Conservation (phyloP, 768 basidiomycete species). For the Hericium coralloides region DNA sequence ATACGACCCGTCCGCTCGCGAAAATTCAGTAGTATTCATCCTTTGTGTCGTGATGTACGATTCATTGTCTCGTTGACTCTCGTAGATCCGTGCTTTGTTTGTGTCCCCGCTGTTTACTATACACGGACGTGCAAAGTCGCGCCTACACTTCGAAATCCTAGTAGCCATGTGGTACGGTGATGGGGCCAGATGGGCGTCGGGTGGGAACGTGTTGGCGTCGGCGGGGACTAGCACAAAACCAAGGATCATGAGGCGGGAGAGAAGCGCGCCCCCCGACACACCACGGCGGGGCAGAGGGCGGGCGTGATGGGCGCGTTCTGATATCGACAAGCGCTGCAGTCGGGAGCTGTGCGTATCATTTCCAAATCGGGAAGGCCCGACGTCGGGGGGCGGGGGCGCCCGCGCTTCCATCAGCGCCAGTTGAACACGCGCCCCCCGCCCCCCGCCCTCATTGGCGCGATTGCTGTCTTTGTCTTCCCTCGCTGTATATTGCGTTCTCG, state of each 20-base stretch:
- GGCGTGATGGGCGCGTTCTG: background rate
- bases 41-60: too few relatives aligned
- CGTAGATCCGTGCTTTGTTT: too few relatives aligned
- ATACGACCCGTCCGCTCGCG: too few relatives aligned
- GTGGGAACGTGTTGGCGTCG: background rate
- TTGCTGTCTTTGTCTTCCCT: background rate
- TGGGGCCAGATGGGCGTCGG: background rate
- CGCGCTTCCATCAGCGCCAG: background rate
- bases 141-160: too few relatives aligned
- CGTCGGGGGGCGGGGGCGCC: background rate
- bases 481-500: background rate
- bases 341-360: background rate
- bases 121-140: too few relatives aligned
- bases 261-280: background rate
- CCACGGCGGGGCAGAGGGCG: background rate
- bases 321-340: background rate
- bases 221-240: background rate
- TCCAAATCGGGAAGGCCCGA: background rate
- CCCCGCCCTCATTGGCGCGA: background rate
- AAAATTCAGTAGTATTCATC: too few relatives aligned
- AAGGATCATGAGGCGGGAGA: background rate
- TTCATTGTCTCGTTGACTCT: too few relatives aligned
- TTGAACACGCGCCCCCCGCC: background rate
- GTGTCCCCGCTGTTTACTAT: too few relatives aligned
- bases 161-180: background rate